A percentile compares a stretch with the other conserved stretches of the same genome.
Evolutionary conservation across 2,329 filamentous ascomycete genomes (phyloP).

Genomic region (Tolypocladium sp.): DNA sequence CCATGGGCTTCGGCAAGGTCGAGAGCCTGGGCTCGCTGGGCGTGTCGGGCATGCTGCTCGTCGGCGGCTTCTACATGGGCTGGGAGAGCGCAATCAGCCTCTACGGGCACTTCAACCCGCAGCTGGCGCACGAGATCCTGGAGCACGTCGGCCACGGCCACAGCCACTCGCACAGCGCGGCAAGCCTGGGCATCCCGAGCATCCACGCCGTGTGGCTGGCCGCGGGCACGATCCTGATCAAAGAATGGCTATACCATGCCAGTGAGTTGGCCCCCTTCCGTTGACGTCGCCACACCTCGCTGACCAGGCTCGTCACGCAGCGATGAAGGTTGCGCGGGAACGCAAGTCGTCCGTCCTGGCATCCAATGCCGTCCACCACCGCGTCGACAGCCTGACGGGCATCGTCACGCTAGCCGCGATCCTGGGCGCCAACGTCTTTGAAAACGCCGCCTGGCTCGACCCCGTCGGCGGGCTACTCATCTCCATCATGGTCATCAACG

Average conservation of each 20-base stretch:
- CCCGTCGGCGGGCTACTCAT: constrained; percentile 89
- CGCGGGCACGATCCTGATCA: constrained; percentile 78
- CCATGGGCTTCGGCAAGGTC: constrained; percentile 92
- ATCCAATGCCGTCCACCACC: constrained; percentile 93
- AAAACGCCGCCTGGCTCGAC: constrained; percentile 85
- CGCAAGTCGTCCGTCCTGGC: constrained; percentile 93
- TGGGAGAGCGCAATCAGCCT: constrained; percentile 61
- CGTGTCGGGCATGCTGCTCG: constrained; percentile 82
- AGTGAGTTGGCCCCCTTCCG: constrained; percentile 55
- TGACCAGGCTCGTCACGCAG: constrained; percentile 30
- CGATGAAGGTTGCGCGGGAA: constrained; percentile 90
- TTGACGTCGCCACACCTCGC: constrained; percentile 6
- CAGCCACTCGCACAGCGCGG: constrained; percentile 47
- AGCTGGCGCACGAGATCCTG: constrained; percentile 55
- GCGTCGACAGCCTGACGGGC: constrained; percentile 89
- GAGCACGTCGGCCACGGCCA: constrained; percentile 57
- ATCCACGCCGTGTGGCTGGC: constrained; percentile 94
- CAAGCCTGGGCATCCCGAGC: constrained; percentile 53
- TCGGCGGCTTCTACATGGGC: constrained; percentile 88
- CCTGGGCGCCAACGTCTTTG: constrained; percentile 76
- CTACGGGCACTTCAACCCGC: constrained; percentile 64
- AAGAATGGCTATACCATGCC: constrained; percentile 94
- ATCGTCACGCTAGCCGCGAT: constrained; percentile 88
- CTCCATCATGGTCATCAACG: constrained; percentile 85
- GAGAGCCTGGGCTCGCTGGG: constrained; percentile 90